Conservation (phyloP, 805 yeast genomes). For the Starmerella sirachaensis region DNA sequence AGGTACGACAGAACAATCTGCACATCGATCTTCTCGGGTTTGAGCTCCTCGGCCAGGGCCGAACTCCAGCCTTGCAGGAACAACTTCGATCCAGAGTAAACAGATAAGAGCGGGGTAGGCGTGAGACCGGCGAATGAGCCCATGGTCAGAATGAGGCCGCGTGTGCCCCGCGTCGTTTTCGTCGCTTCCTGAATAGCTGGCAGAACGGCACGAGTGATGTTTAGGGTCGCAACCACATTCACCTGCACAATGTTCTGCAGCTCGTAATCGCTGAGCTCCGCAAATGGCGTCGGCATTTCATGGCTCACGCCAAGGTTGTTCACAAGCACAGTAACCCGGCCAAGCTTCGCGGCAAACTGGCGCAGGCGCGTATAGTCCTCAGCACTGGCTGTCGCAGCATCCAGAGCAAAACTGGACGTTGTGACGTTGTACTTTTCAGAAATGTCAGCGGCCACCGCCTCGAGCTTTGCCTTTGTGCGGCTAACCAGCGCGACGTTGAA, state of each 20-base stretch:
- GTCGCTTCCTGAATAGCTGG: constrained; percentile 56
- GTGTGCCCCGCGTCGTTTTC: constrained; percentile 27
- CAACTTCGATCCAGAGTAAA: constrained; percentile 92
- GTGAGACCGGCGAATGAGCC: constrained; percentile 93
- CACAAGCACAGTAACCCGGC: constrained; percentile 59
- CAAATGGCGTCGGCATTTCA: constrained; percentile 86
- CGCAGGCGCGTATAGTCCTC: constrained; percentile 45
- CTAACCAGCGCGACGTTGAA: constrained; percentile 75
- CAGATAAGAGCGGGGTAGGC: constrained; percentile 86
- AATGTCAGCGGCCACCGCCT: constrained; percentile 51
- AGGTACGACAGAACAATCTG: constrained; percentile 75
- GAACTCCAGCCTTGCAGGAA: constrained; percentile 88
- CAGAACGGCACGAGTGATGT: constrained; percentile 65
- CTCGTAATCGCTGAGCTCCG: constrained; percentile 66
- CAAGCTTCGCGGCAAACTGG: constrained; percentile 33
- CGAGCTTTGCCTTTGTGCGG: constrained; percentile 69
- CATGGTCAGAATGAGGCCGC: constrained; percentile 79
- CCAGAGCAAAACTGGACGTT: constrained; percentile 62
- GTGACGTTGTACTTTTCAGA: constrained; percentile 46
- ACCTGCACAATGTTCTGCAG: constrained; percentile 69
- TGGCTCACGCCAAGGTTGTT: constrained; percentile 95
- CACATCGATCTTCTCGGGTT: constrained; percentile 61
- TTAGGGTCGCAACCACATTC: constrained; percentile 73
- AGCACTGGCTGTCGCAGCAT: constrained; percentile 53
- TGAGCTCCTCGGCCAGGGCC: constrained; percentile 78